These are phyloP conservation scores for Monosporascus sp. DNA, from an alignment of 2,329 filamentous ascomycete genomes.

Conservation along the genomic window DNA sequence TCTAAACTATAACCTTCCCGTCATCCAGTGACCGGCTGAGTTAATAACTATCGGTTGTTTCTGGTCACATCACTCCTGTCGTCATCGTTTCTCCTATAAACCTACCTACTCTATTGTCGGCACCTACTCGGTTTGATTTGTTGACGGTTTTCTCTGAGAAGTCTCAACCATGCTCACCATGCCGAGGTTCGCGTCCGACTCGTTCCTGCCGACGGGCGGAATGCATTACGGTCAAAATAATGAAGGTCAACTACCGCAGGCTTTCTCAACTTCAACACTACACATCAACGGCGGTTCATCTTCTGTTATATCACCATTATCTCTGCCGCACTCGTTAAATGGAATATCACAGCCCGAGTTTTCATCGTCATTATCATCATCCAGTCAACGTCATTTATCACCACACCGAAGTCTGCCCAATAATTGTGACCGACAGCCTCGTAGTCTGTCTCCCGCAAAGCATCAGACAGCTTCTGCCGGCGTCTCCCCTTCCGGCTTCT, in stretches of 20 bases:
- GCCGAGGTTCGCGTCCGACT: constrained; percentile 36
- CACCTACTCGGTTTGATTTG: neutral
- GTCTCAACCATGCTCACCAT: constrained; percentile 29
- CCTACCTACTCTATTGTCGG: neutral
- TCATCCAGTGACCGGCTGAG: neutral
- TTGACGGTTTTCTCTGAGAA: constrained; percentile 1
- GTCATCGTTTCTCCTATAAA: neutral
- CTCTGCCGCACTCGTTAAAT: constrained; percentile 29
- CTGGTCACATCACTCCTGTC: neutral
- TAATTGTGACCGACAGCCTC: constrained; percentile 18
- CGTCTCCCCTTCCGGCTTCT: constrained; percentile 8
- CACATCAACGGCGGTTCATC: constrained; percentile 23
- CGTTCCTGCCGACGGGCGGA: constrained; percentile 36
- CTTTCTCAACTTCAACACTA: constrained; percentile 9
- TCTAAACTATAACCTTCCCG: neutral
- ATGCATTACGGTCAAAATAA: constrained; percentile 22
- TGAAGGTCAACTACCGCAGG: constrained; percentile 20
- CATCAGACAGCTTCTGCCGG: constrained; percentile 15
- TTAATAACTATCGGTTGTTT: neutral
- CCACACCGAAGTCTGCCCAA: constrained; percentile 17
- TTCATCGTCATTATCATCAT: constrained; percentile 12
- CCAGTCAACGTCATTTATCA: constrained; percentile 18
- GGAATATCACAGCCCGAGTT: constrained; percentile 33
- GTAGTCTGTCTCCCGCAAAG: constrained; percentile 27
- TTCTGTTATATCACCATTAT: constrained; percentile 35